Evolutionary conservation across 352 stramenopile species (phyloP).

Genomic region (Phytophthora kernoviae): DNA sequence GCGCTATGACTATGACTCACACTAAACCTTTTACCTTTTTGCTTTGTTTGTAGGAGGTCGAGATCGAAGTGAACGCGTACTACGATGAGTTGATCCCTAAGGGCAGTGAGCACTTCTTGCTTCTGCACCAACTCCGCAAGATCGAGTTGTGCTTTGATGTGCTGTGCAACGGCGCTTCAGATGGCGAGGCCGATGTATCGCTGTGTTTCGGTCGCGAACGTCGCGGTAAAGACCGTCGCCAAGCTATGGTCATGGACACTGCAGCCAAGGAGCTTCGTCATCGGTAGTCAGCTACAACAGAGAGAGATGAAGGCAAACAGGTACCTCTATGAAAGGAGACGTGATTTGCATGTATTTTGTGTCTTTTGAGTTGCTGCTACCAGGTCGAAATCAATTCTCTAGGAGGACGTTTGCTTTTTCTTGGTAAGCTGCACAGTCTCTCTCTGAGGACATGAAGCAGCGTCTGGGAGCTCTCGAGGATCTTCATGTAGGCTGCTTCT

Average conservation of each 20-base stretch:
- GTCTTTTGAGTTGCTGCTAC: slow-evolving; percentile 2
- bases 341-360: slow-evolving; percentile 23
- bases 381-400: slow-evolving; percentile 7
- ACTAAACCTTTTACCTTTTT: slow-evolving; percentile 1
- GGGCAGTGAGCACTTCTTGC: slow-evolving; percentile 49
- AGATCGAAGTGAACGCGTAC: slow-evolving; percentile 78
- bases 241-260: slow-evolving; percentile 71
- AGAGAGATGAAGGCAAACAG: neutral
- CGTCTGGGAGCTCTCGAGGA: slow-evolving; percentile 94
- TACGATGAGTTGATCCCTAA: slow-evolving; percentile 63
- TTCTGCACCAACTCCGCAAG: slow-evolving; percentile 78
- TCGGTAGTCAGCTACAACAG: slow-evolving; percentile 34
- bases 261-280: slow-evolving; percentile 64
- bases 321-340: slow-evolving; percentile 1
- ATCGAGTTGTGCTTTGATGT: slow-evolving; percentile 73
- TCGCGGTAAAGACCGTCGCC: slow-evolving; percentile 73
- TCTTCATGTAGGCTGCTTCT: slow-evolving; percentile 96
- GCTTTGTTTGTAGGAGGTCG: slow-evolving; percentile 53
- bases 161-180: slow-evolving; percentile 37
- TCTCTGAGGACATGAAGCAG: slow-evolving; percentile 93
- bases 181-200: slow-evolving; percentile 33
- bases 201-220: slow-evolving; percentile 65
- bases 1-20: slow-evolving; percentile 4
- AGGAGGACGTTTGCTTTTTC: slow-evolving; percentile 93
- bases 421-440: slow-evolving; percentile 95